Conservation (phyloP, 2,329 filamentous ascomycete species). For the Ophiostoma tasmaniense region DNA sequence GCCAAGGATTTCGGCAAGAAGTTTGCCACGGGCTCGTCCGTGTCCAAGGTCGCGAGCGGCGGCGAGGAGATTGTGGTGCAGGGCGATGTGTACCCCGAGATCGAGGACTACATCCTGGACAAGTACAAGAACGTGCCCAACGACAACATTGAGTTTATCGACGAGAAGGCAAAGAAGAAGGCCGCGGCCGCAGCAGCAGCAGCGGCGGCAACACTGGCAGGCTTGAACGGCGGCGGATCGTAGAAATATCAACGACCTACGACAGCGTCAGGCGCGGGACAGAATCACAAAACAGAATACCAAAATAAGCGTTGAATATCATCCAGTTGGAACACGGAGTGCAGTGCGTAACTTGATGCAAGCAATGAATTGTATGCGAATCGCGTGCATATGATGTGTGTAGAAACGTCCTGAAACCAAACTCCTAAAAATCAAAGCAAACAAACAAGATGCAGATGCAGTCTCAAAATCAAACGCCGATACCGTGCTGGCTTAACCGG, state of each 20-base stretch:
- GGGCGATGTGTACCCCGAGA: conserved; percentile 90
- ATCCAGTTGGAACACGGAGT: not conserved
- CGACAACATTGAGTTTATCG: conserved; percentile 88
- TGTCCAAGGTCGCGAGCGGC: conserved; percentile 78
- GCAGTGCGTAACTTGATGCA: not conserved
- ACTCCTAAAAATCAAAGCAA: not conserved
- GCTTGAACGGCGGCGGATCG: not conserved
- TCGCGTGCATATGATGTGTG: not conserved
- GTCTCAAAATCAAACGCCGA: not conserved
- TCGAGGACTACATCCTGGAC: conserved; percentile 82
- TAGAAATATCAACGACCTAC: no score
- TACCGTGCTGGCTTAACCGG: not conserved
- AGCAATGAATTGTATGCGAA: not conserved
- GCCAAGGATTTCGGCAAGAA: conserved; percentile 98
- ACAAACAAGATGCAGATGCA: not conserved
- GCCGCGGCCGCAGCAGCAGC: conserved; percentile 21
- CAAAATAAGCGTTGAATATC: conserved; percentile 5
- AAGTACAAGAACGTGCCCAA: conserved; percentile 86
- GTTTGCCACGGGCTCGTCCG: conserved; percentile 87
- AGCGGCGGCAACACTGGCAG: conserved; percentile 3
- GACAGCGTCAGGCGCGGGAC: not conserved
- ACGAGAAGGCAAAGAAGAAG: conserved; percentile 93
- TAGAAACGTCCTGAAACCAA: not conserved
- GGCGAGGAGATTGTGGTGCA: conserved; percentile 97
- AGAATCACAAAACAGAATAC: not conserved